phyloP scores from a whole-genome alignment of 1,139 yeast species.

The Saccharomycopsis crataegensis region DNA sequence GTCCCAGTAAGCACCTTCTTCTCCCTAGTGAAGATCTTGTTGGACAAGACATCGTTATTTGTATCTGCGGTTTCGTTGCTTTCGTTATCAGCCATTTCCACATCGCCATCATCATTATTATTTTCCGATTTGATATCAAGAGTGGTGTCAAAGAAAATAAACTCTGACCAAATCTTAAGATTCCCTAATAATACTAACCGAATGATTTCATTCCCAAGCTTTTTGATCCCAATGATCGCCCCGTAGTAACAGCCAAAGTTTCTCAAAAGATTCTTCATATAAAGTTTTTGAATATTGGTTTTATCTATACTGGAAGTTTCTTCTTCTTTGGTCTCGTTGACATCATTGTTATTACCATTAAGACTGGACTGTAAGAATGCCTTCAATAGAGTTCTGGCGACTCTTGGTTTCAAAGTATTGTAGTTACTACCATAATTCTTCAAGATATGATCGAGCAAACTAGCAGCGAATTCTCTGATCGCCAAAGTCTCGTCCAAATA shows the following conservation, averaged over 20 bases:
- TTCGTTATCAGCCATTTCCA: slow-evolving; percentile 25
- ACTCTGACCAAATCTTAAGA: slow-evolving; percentile 67
- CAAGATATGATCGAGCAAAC: slow-evolving; percentile 70
- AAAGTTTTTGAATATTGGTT: slow-evolving; percentile 5
- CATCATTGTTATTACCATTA: slow-evolving; percentile 1
- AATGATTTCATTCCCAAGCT: slow-evolving; percentile 82
- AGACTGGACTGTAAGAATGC: slow-evolving; percentile 70
- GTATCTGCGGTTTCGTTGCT: slow-evolving; percentile 7
- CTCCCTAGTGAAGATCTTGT: slow-evolving; percentile 30
- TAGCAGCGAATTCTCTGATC: slow-evolving; percentile 83
- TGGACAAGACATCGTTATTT: not conserved
- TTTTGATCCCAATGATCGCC: slow-evolving; percentile 75
- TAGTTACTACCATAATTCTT: slow-evolving; percentile 78
- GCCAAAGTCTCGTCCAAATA: slow-evolving; percentile 40
- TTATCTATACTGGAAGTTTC: not conserved
- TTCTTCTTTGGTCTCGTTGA: not conserved
- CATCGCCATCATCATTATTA: slow-evolving; percentile 31
- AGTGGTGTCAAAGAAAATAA: slow-evolving; percentile 36
- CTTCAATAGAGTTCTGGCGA: slow-evolving; percentile 83
- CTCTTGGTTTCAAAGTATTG: slow-evolving; percentile 86
- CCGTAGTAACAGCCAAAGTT: slow-evolving; percentile 92
- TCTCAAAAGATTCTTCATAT: slow-evolving; percentile 37
- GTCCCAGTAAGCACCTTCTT: slow-evolving; percentile 39
- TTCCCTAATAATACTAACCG: slow-evolving; percentile 82
- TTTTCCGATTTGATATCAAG: slow-evolving; percentile 21